phyloP scores from a whole-genome alignment of 805 yeast genomes.

The Pichia nanzhaoensis region DNA sequence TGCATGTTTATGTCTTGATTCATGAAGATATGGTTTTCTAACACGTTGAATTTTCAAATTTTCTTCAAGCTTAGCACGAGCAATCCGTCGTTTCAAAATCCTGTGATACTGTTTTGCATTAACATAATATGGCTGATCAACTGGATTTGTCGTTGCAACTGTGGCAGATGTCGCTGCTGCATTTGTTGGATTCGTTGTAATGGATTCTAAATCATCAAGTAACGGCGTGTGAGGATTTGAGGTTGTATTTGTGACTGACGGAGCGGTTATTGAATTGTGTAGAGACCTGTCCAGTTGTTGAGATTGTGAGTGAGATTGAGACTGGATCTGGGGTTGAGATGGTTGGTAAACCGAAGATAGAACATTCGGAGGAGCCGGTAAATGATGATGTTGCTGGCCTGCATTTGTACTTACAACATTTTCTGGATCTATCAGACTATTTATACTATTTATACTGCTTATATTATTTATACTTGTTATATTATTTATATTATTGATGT shows the following conservation, averaged over 20 bases:
- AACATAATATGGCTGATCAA: conserved; percentile 91
- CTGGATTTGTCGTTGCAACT: not conserved
- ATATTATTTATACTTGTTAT: too few species aligned
- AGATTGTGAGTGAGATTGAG: not conserved
- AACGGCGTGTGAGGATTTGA: not conserved
- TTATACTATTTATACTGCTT: not conserved
- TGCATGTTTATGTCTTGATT: conserved; percentile 96
- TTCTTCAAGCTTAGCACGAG: conserved; percentile 90
- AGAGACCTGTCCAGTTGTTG: not conserved
- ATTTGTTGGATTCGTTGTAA: not conserved
- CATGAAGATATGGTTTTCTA: conserved; percentile 90
- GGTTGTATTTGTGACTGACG: not conserved
- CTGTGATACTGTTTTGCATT: conserved; percentile 98
- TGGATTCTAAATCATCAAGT: not conserved
- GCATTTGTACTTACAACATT: too few species aligned
- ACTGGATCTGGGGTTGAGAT: too few species aligned
- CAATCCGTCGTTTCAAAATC: conserved; percentile 84
- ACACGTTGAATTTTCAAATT: conserved; percentile 80
- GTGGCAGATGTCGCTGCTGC: conserved; percentile 1
- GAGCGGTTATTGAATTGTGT: not conserved
- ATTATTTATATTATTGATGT: conserved; percentile 3
- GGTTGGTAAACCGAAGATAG: not conserved
- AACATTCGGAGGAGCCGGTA: too few species aligned
- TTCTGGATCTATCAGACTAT: conserved; percentile 1
- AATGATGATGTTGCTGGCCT: too few species aligned